phyloP scores from a whole-genome alignment of 495 filamentous ascomycete species.

The Daldinia caldariorum region DNA sequence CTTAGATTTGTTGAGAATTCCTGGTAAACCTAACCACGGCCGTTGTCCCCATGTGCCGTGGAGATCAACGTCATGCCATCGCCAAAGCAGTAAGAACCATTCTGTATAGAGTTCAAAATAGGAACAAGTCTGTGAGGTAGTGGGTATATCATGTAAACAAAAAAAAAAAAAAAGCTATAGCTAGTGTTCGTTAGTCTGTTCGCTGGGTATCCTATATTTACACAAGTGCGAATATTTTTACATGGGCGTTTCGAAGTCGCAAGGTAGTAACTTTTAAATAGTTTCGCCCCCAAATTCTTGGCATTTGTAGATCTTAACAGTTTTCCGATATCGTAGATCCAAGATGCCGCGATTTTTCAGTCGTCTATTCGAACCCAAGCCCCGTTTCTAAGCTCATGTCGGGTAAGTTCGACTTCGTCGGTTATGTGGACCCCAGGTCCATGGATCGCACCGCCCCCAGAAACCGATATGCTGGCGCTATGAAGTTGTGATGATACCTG shows the following conservation, averaged over 20 bases:
- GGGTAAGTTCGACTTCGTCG: not conserved
- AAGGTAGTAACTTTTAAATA: not conserved
- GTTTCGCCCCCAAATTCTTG: not conserved
- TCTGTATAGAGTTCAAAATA: not conserved
- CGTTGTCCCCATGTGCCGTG: too few species aligned
- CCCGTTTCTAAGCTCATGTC: not conserved
- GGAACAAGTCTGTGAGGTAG: not conserved
- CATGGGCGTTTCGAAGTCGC: not conserved
- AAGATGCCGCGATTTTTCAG: not conserved
- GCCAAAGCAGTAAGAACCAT: not conserved
- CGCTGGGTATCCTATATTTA: slow-evolving; percentile 5
- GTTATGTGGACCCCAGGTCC: not conserved
- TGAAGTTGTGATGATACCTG: not conserved
- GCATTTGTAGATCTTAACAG: not conserved
- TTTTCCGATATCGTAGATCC: not conserved
- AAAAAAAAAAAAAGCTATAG: too few species aligned
- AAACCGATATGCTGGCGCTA: not conserved
- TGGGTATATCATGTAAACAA: not conserved
- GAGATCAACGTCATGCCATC: too few species aligned
- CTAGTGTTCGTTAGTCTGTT: not conserved
- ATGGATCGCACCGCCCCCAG: not conserved
- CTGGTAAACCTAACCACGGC: not conserved
- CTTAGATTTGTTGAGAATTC: not conserved
- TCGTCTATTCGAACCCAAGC: not conserved
- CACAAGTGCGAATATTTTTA: slow-evolving; percentile 1